Evolutionary conservation across 2,329 filamentous ascomycete genomes (phyloP).

Genomic region (Penicillium sp.): DNA sequence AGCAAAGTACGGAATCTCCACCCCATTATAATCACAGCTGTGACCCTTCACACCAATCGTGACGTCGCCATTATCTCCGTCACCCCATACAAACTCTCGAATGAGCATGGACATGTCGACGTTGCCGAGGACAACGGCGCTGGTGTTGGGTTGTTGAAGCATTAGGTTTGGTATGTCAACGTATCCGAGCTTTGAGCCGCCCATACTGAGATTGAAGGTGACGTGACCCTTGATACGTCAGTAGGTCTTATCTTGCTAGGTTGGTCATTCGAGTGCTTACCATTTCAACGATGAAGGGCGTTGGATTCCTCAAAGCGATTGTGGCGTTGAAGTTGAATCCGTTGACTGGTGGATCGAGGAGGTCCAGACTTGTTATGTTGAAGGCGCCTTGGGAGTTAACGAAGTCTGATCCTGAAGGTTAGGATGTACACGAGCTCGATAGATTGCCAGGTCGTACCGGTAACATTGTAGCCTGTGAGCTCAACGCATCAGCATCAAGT

Average conservation of each 20-base stretch:
- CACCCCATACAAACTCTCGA: constrained; percentile 19
- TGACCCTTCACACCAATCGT: constrained; percentile 28
- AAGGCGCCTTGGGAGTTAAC: constrained; percentile 23
- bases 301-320: constrained; percentile 25
- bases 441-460: constrained; percentile 12
- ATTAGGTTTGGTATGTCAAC: constrained; percentile 27
- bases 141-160: constrained; percentile 16
- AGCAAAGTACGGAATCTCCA: constrained; percentile 30
- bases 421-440: not conserved
- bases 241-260: not conserved
- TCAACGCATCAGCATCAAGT: not conserved
- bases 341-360: constrained; percentile 19
- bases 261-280: constrained; percentile 9
- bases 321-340: constrained; percentile 34
- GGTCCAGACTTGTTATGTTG: constrained; percentile 26
- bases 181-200: constrained; percentile 22
- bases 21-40: constrained; percentile 29
- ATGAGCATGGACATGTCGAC: constrained; percentile 25
- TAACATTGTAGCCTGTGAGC: constrained; percentile 25
- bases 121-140: constrained; percentile 19
- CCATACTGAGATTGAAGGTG: constrained; percentile 29
- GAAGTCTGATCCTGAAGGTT: constrained; percentile 17
- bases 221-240: constrained; percentile 22
- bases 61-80: constrained; percentile 22
- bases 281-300: constrained; percentile 25